phyloP scores from a whole-genome alignment of 2,329 filamentous ascomycete species.

The Hypoxylon sp. region DNA sequence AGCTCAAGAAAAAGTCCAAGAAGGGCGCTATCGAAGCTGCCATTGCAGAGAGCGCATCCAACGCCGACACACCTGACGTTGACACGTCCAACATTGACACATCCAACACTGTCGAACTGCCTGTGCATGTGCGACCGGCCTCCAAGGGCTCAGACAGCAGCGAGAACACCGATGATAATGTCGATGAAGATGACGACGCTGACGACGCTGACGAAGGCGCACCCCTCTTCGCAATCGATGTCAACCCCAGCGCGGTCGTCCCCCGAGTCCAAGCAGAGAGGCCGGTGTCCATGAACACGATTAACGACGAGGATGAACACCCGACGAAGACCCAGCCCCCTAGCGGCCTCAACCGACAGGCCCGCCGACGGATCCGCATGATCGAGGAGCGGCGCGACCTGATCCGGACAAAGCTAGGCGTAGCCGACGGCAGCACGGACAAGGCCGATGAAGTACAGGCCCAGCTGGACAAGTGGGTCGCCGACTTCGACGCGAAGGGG shows the following conservation, averaged over 20 bases:
- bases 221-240: conserved; percentile 40
- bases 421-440: conserved; percentile 33
- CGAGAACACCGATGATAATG: not conserved
- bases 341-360: conserved; percentile 38
- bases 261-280: not conserved
- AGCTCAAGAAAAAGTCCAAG: conserved; percentile 76
- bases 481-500: conserved; percentile 28
- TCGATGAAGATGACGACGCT: not conserved
- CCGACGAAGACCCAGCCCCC: conserved; percentile 13
- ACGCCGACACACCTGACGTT: not conserved
- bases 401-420: conserved; percentile 39
- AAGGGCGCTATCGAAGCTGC: conserved; percentile 45
- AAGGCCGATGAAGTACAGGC: conserved; percentile 39
- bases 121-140: conserved; percentile 7
- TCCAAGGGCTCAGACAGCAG: not conserved
- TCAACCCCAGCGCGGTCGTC: conserved; percentile 37
- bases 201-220: conserved; percentile 8
- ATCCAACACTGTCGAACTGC: conserved; percentile 2
- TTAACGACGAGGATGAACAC: conserved; percentile 20
- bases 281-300: not conserved
- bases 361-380: conserved; percentile 41
- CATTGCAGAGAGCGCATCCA: conserved; percentile 7
- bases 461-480: conserved; percentile 36
- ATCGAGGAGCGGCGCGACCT: conserved; percentile 40
- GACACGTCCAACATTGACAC: conserved; percentile 8